phyloP scores from a whole-genome alignment of 495 filamentous ascomycete species.

The Trypethelium eluteriae region DNA sequence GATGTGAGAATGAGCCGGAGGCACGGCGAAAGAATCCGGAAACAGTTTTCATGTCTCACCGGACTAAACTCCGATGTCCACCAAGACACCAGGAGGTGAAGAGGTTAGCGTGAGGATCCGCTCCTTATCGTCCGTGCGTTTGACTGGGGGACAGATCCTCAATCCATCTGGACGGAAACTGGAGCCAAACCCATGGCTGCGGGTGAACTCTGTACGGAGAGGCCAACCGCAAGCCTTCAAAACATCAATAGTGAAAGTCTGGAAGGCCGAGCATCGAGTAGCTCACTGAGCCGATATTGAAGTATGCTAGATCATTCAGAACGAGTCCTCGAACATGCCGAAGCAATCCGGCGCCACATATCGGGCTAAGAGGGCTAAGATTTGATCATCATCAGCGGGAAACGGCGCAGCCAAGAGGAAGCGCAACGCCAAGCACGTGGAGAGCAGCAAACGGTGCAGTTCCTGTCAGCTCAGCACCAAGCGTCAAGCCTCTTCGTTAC shows the following conservation, averaged over 20 bases:
- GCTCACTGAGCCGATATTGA: neutral
- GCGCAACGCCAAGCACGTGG: neutral
- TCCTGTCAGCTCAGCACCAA: neutral
- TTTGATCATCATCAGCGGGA: neutral
- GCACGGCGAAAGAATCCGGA: conserved; percentile 5
- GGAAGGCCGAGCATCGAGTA: too few species aligned
- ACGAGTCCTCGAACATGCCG: neutral
- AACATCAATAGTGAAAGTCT: too few species aligned
- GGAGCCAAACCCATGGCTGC: too few species aligned
- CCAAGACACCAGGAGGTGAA: neutral
- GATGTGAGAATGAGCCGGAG: neutral
- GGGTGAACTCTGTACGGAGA: too few species aligned
- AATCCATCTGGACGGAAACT: neutral
- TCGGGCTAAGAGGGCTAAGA: neutral
- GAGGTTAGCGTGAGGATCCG: neutral
- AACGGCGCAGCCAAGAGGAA: neutral
- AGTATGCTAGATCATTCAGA: neutral
- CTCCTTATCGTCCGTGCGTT: neutral
- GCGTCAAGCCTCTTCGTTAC: neutral
- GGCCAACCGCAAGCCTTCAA: too few species aligned
- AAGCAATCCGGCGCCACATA: too few species aligned
- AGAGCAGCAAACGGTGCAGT: neutral
- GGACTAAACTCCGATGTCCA: neutral
- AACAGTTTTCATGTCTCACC: neutral
- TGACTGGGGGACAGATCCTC: neutral